Evolutionary conservation across 139 green algal species (phyloP).

Genomic region (Chlamydomonas incerta): DNA sequence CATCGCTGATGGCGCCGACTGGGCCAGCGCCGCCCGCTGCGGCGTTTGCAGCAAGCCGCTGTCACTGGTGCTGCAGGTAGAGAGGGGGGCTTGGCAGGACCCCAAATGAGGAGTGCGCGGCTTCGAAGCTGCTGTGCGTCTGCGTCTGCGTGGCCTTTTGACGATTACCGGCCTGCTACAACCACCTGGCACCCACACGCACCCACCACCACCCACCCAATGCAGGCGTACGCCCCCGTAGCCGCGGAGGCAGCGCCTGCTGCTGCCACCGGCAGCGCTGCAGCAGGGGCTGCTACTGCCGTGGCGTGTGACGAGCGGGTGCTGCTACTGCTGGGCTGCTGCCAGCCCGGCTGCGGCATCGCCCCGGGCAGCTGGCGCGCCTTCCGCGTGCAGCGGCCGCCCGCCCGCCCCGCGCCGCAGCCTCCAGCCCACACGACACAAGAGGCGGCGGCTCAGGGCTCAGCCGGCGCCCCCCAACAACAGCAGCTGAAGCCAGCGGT

Average conservation of each 20-base stretch:
- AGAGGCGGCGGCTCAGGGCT: background rate
- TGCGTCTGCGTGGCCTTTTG: too few relatives aligned
- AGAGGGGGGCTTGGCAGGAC: background rate
- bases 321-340: conserved; percentile 64
- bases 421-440: too few relatives aligned
- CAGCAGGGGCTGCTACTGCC: too few relatives aligned
- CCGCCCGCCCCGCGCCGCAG: too few relatives aligned
- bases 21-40: conserved; percentile 19
- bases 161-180: too few relatives aligned
- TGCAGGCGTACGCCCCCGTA: conserved; percentile 62
- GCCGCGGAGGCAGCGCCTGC: background rate
- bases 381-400: conserved; percentile 48
- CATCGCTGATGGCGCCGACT: too few relatives aligned
- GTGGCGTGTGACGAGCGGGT: conserved; percentile 16
- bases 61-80: conserved; percentile 67
- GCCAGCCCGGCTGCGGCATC: conserved; percentile 53
- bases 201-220: background rate
- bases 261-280: too few relatives aligned
- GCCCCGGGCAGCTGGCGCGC: conserved; percentile 62
- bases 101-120: too few relatives aligned
- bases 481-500: conserved; percentile 24
- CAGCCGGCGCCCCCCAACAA: background rate
- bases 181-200: too few relatives aligned
- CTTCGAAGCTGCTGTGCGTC: too few relatives aligned
- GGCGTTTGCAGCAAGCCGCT: conserved; percentile 50